Conservation (phyloP, 2,329 filamentous ascomycete genomes). For the Bipolaris cookei region DNA sequence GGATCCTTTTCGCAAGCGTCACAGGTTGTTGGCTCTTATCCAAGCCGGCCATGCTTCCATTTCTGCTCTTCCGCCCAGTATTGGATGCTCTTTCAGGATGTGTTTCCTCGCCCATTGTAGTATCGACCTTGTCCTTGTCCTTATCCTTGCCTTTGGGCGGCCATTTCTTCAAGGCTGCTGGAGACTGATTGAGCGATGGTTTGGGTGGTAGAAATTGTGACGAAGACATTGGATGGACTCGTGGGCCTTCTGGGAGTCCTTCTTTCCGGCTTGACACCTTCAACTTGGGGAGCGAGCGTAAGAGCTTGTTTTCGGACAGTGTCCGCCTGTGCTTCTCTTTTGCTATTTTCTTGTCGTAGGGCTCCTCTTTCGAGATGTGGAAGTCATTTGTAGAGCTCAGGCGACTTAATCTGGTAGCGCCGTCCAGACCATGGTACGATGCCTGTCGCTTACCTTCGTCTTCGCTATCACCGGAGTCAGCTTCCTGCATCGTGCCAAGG, state of each 20-base stretch:
- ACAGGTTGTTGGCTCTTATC: constrained; percentile 51
- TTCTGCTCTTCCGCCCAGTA: constrained; percentile 34
- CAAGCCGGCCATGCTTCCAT: constrained; percentile 29
- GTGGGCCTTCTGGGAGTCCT: constrained; percentile 27
- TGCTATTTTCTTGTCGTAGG: constrained; percentile 23
- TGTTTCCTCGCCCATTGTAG: constrained; percentile 30
- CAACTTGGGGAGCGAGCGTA: constrained; percentile 69
- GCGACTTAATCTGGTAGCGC: constrained; percentile 45
- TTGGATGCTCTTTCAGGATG: constrained; percentile 31
- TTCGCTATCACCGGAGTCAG: constrained; percentile 77
- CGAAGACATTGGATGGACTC: constrained; percentile 59
- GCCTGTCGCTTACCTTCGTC: constrained; percentile 44
- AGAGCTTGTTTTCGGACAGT: constrained; percentile 68
- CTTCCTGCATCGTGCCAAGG: constrained; percentile 80
- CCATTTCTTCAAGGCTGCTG: constrained; percentile 17
- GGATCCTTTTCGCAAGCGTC: constrained; percentile 72
- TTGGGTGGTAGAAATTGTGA: constrained; percentile 49
- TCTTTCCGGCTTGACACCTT: constrained; percentile 46
- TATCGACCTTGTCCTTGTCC: constrained; percentile 25
- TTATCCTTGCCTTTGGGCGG: constrained; percentile 23
- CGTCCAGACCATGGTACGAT: constrained; percentile 40
- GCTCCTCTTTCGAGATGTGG: constrained; percentile 17
- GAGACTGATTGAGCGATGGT: constrained; percentile 26
- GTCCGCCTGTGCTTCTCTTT: constrained; percentile 61
- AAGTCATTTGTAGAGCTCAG: constrained; percentile 46